These are phyloP conservation scores for Ogataea sp. DNA, from an alignment of 805 yeast species.

Conservation along the genomic window DNA sequence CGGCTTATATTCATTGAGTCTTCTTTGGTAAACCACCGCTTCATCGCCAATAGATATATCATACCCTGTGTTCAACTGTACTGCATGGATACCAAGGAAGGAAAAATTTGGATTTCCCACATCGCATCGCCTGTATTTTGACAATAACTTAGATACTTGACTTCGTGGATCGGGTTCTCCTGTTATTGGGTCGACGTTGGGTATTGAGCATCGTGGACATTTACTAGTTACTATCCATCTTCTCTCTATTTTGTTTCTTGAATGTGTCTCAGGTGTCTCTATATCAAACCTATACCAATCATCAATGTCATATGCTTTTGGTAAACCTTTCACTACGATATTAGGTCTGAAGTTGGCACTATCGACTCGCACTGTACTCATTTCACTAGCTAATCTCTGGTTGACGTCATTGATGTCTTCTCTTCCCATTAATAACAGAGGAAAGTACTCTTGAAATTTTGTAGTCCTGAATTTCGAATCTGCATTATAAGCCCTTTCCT, in stretches of 20 bases:
- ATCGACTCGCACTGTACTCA: conserved; percentile 5
- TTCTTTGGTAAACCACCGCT: conserved; percentile 10
- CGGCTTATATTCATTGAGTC: conserved; percentile 10
- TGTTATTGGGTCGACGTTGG: conserved; percentile 15
- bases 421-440: conserved; percentile 17
- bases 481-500: conserved; percentile 15
- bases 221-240: conserved; percentile 19
- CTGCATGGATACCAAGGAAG: conserved; percentile 21
- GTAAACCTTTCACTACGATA: conserved; percentile 12
- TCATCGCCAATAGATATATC: conserved; percentile 15
- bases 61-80: conserved; percentile 15
- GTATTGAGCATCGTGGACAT: conserved; percentile 22
- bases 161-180: conserved; percentile 17
- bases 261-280: conserved; percentile 6
- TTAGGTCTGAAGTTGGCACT: conserved; percentile 19
- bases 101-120: conserved; percentile 14
- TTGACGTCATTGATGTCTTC: conserved; percentile 13
- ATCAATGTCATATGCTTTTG: conserved; percentile 19
- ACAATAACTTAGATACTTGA: conserved; percentile 15
- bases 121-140: conserved; percentile 22
- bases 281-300: conserved; percentile 17
- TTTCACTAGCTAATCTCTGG: conserved; percentile 7
- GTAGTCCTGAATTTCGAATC: conserved; percentile 11
- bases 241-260: conserved; percentile 9
- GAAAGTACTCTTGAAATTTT: conserved; percentile 24